These are phyloP conservation scores for Trypanosoma cruzi DNA, from an alignment of 208 protist species.

Conservation along the genomic window DNA sequence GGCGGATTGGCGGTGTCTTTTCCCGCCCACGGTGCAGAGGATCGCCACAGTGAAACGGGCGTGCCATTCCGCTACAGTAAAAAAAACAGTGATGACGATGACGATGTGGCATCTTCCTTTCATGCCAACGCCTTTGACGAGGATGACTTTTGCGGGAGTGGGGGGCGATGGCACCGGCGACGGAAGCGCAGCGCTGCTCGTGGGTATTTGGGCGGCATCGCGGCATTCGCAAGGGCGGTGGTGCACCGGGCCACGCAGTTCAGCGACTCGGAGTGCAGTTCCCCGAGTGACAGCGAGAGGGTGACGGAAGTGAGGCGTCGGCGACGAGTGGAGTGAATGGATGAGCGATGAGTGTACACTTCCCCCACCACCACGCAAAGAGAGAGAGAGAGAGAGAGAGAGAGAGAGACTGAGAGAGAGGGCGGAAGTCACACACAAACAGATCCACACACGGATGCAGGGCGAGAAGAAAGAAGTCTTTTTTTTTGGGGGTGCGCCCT, in stretches of 20 bases:
- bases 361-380: not conserved
- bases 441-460: too few species aligned
- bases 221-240: conserved; percentile 43
- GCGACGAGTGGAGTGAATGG: not conserved
- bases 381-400: not conserved
- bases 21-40: not conserved
- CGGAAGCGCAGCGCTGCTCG: not conserved
- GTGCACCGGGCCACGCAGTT: conserved; percentile 47
- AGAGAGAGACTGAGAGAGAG: too few species aligned
- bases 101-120: conserved; percentile 10
- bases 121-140: conserved; percentile 21
- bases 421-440: too few species aligned
- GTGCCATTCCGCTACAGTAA: too few species aligned
- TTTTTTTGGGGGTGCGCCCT: too few species aligned
- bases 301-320: not conserved
- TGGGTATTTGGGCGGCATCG: conserved; percentile 25
- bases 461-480: too few species aligned
- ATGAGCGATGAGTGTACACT: too few species aligned
- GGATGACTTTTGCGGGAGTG: not conserved
- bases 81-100: conserved; percentile 19
- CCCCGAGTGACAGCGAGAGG: conserved; percentile 7
- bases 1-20: too few species aligned
- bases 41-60: too few species aligned
- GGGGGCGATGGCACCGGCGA: not conserved
- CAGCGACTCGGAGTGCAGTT: conserved; percentile 28